Conservation (phyloP, 139 green algal species). For the Coelastrella sp. region DNA sequence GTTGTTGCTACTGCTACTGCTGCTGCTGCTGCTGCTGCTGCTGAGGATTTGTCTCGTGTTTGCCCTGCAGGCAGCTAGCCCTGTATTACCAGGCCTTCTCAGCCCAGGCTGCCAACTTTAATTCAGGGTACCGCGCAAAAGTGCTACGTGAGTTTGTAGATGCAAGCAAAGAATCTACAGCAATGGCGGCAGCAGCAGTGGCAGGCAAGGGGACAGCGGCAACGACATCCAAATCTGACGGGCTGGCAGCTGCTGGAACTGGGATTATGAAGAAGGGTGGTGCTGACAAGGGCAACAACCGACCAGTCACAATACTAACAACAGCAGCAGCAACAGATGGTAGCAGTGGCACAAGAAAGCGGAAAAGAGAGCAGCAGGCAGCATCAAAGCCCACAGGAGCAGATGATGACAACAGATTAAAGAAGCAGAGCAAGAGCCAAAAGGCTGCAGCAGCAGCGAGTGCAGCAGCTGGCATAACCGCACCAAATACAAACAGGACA, state of each 20-base stretch:
- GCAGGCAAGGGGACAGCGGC: not conserved
- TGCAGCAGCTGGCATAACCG: not conserved
- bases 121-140: slow-evolving; percentile 52
- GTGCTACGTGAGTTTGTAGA: slow-evolving; percentile 56
- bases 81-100: slow-evolving; percentile 61
- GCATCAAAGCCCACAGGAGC: too few relatives aligned
- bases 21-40: not conserved
- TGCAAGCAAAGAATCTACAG: slow-evolving; percentile 40
- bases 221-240: not conserved
- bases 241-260: not conserved
- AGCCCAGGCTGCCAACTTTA: slow-evolving; percentile 45
- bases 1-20: not conserved
- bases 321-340: too few relatives aligned
- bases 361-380: too few relatives aligned
- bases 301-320: too few relatives aligned
- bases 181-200: slow-evolving; percentile 2
- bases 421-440: not conserved
- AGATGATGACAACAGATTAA: too few relatives aligned
- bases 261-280: not conserved
- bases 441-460: not conserved
- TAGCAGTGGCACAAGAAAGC: too few relatives aligned
- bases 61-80: slow-evolving; percentile 42
- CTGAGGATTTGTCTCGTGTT: not conserved
- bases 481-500: not conserved
- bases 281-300: not conserved